A percentile compares a stretch with the other conserved stretches of the same genome.
Conservation (phyloP, 2,329 filamentous ascomycete genomes). For the Trichoderma atrobrunneum region DNA sequence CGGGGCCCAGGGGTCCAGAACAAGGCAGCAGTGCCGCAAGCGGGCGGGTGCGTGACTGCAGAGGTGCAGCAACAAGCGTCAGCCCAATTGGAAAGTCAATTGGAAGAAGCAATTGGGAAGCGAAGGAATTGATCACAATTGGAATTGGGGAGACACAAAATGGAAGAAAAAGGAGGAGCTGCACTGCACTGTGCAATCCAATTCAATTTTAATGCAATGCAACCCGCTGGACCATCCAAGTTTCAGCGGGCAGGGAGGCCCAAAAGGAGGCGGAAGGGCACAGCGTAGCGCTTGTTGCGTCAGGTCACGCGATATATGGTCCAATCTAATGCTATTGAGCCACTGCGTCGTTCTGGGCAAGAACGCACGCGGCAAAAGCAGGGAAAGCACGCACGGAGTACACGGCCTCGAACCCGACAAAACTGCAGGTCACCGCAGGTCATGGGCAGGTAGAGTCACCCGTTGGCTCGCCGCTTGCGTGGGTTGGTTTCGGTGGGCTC, state of each 20-base stretch:
- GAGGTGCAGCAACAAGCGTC: not conserved
- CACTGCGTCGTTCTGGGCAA: conserved; percentile 10
- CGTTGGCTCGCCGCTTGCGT: not conserved
- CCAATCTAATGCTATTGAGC: conserved; percentile 19
- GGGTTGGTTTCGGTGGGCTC: not conserved
- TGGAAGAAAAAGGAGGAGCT: not conserved
- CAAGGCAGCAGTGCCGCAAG: conserved; percentile 4
- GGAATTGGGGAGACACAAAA: not conserved
- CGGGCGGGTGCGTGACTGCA: not conserved
- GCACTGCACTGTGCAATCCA: not conserved
- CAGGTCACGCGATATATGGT: conserved; percentile 34
- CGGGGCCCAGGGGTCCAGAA: conserved; percentile 15
- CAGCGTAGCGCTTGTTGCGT: conserved; percentile 26
- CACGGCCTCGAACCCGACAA: too few relatives aligned
- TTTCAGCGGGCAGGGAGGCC: not conserved
- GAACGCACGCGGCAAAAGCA: conserved; percentile 13
- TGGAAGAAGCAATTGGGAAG: not conserved
- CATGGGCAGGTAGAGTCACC: not conserved
- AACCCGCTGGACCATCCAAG: not conserved
- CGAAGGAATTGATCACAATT: too few relatives aligned
- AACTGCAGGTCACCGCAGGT: not conserved
- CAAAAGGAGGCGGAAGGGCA: not conserved
- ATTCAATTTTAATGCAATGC: not conserved
- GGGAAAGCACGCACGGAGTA: conserved; percentile 15
- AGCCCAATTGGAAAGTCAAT: not conserved